These are phyloP conservation scores for Akanthomyces muscarius DNA, from an alignment of 2,329 filamentous ascomycete species.

Conservation along the genomic window DNA sequence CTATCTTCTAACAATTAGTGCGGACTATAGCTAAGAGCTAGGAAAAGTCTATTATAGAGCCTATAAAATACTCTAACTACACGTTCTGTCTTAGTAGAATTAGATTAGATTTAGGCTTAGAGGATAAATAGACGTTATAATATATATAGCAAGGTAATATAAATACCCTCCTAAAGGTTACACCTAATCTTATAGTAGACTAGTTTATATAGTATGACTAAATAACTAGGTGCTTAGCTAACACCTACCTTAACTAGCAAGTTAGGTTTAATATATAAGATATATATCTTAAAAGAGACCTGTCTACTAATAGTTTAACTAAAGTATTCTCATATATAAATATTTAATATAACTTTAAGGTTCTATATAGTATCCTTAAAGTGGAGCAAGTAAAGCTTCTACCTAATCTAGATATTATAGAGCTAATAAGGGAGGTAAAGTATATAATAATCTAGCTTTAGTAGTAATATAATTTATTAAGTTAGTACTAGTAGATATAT, in stretches of 20 bases:
- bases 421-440: slow-evolving; percentile 5
- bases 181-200: slow-evolving; percentile 15
- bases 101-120: slow-evolving; percentile 12
- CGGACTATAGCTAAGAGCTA: slow-evolving; percentile 1
- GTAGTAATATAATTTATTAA: slow-evolving; percentile 17
- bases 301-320: slow-evolving; percentile 10
- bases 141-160: slow-evolving; percentile 12
- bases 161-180: slow-evolving; percentile 17
- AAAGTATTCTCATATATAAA: slow-evolving; percentile 16
- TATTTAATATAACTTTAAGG: slow-evolving; percentile 15
- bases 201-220: slow-evolving; percentile 16
- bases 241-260: slow-evolving; percentile 16
- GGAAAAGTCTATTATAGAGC: slow-evolving; percentile 14
- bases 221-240: slow-evolving; percentile 15
- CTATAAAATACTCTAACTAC: slow-evolving; percentile 17
- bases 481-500: background rate
- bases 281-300: slow-evolving; percentile 12
- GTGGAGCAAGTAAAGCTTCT: slow-evolving; percentile 14
- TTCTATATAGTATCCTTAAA: slow-evolving; percentile 13
- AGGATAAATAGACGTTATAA: slow-evolving; percentile 16
- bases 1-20: slow-evolving; percentile 13
- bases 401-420: slow-evolving; percentile 6
- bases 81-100: slow-evolving; percentile 16
- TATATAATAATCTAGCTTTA: background rate
- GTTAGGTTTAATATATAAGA: slow-evolving; percentile 18